Conservation (phyloP, 805 yeast genomes). For the Ogataea pignaliae region DNA sequence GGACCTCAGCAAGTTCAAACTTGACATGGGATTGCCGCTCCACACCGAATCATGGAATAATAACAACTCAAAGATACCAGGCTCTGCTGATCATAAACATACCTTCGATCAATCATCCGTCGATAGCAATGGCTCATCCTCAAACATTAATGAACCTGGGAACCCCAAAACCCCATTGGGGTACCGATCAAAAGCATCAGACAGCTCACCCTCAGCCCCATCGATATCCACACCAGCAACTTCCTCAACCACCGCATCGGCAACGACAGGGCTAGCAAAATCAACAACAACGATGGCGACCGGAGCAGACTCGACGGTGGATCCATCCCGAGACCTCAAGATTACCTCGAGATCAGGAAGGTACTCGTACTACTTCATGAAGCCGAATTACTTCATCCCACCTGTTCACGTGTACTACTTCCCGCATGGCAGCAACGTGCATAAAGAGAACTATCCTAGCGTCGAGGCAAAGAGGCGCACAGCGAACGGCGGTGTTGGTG, state of each 20-base stretch:
- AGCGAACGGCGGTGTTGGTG: background rate
- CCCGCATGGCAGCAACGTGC: constrained; percentile 35
- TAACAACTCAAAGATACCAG: background rate
- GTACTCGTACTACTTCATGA: constrained; percentile 43
- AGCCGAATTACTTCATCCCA: constrained; percentile 43
- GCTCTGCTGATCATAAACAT: background rate
- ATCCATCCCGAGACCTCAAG: background rate
- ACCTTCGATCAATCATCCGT: background rate
- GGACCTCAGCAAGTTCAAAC: constrained; percentile 3
- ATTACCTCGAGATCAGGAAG: constrained; percentile 1
- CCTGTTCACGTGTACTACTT: constrained; percentile 46
- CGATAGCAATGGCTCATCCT: background rate
- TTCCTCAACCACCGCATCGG: background rate
- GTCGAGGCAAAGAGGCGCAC: background rate
- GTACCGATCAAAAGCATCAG: too few relatives aligned
- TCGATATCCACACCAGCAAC: background rate
- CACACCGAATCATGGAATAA: background rate
- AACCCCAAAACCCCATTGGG: too few relatives aligned
- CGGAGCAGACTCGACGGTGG: background rate
- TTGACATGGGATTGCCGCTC: constrained; percentile 1
- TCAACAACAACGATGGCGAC: background rate
- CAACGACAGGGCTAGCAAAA: background rate
- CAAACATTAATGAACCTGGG: background rate
- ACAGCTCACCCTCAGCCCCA: background rate
- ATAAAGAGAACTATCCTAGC: background rate